Percentiles rank a stretch among this genome's conserved stretches.
Evolutionary conservation across 108 stramenopile species (phyloP).

Genomic region (Nitzschia sp.): DNA sequence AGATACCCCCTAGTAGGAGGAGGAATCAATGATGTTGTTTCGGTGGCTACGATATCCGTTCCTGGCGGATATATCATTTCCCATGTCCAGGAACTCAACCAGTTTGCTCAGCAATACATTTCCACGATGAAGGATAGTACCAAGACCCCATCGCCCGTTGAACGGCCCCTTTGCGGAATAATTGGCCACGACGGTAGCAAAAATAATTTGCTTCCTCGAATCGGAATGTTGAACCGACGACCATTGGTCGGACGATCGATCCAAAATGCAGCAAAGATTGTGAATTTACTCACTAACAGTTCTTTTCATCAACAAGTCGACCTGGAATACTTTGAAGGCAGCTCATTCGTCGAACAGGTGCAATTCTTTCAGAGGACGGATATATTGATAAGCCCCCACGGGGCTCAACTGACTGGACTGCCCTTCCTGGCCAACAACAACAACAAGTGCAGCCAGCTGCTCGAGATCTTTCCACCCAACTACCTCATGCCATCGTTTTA

Average conservation of each 20-base stretch:
- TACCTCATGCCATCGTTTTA: slow-evolving; percentile 39
- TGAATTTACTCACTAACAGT: neutral
- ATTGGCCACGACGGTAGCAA: neutral
- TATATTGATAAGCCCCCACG: slow-evolving; percentile 46
- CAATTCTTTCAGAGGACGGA: slow-evolving; percentile 26
- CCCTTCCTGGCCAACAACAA: slow-evolving; percentile 32
- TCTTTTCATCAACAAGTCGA: neutral
- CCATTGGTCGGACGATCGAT: slow-evolving; percentile 21
- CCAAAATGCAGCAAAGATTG: slow-evolving; percentile 16
- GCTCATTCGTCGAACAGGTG: slow-evolving; percentile 33
- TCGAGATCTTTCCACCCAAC: slow-evolving; percentile 38
- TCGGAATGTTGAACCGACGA: slow-evolving; percentile 39
- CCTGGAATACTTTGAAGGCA: slow-evolving; percentile 36
- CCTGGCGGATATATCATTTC: slow-evolving; percentile 22
- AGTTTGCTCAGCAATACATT: neutral
- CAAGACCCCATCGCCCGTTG: neutral
- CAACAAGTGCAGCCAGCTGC: slow-evolving; percentile 23
- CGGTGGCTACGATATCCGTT: neutral
- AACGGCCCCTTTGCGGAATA: no score
- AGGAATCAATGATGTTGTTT: neutral
- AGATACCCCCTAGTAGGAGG: no score
- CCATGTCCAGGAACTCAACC: slow-evolving; percentile 22
- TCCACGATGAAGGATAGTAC: no score
- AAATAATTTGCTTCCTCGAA: slow-evolving; percentile 13
- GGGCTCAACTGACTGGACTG: slow-evolving; percentile 46